Evolutionary conservation across 108 stramenopile species (phyloP), one percentile per base, ranked within the genome.

Genomic region (Cyclotella atomus): DNA sequence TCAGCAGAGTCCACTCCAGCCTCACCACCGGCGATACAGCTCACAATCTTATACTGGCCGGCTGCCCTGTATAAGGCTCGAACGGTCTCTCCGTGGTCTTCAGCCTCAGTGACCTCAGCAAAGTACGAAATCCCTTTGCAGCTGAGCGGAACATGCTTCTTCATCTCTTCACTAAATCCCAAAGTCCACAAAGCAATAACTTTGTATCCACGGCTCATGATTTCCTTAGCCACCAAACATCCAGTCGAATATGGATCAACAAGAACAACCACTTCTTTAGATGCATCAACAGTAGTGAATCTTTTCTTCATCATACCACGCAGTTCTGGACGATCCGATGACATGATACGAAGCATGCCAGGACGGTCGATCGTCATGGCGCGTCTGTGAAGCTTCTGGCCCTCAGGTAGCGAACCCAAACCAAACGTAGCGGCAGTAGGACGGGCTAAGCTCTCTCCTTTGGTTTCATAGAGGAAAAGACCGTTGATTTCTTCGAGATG

Each of bases 161-260:
- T 92, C 89, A 92, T 92, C 63, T 92, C 91, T 16, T 67, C 66
- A 14, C 72, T 62, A 17, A 87, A 73, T 64, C 85, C 84, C 45
- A 46, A 71, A 0, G 92, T 91, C 90, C 90, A 93, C 25, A 93
- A 68, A 0, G 88, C 89, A 27, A 95, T 88, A 34, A 90, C 84
- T 44, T 81, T 83, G 74, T 85, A 95, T 29, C 89, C 88, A 14
- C 94, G 86, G 57, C 84, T 87, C 52, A 79, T 79, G 28, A 90
- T 88, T 74, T 90, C 89, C 61, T 89, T 77, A 15, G 88, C 91
- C 15, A 94, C 75, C 38, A 74, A 77, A 49, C 87, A 89, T 24
- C 96, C 97, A n/a, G 95, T 96, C 0, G 95, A 96, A 70, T 97
- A 96, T 19, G 96, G 95, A 68, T 97, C 95, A 6, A 97, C 89